These are phyloP conservation scores for thale cress (Arabidopsis thaliana) DNA, from an alignment of 345 rosid genomes.

Conservation along the genomic window TAIR10.1 NC_003070.9:29592001-29592500, in stretches of 20 bases:
- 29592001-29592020: neutral
- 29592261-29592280: constrained; percentile 67
- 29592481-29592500: neutral
- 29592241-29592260: constrained; percentile 50
- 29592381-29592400: neutral
- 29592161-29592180: constrained; percentile 91
- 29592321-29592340: constrained; percentile 45
- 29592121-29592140: constrained; percentile 86
- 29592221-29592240: neutral
- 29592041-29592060: constrained; percentile 2
- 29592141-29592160: constrained; percentile 51
- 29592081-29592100: constrained; percentile 79
- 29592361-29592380: constrained; percentile 2
- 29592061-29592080: constrained; percentile 30
- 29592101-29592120: constrained; percentile 63
- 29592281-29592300: constrained; percentile 79
- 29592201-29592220: neutral
- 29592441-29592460: neutral
- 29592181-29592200: constrained; percentile 32
- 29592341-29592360: neutral
- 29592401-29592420: neutral
- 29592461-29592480: neutral
- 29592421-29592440: neutral
- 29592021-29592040: neutral
- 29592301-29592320: constrained; percentile 88